phyloP scores from a whole-genome alignment of 192 early-diverging fungal species.

The Mycoemilia scoparia region DNA sequence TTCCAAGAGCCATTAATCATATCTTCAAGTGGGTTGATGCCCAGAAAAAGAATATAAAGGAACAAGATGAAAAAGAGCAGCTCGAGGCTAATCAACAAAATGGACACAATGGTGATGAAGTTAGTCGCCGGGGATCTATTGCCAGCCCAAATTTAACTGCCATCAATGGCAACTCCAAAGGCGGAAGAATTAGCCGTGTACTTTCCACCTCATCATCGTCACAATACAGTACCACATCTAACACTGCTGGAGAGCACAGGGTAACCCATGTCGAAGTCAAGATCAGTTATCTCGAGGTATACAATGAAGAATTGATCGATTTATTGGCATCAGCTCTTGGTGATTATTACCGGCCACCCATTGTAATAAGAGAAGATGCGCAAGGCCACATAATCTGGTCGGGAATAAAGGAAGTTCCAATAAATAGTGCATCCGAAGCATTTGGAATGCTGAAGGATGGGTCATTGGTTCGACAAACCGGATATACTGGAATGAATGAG shows the following conservation, averaged over 20 bases:
- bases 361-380: constrained; percentile 68
- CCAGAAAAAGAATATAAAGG: no score
- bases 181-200: no score
- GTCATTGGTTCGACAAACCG: constrained; percentile 63
- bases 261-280: constrained; percentile 2
- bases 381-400: constrained; percentile 75
- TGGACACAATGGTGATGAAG: no score
- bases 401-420: constrained; percentile 61
- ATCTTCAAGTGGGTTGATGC: constrained; percentile 32
- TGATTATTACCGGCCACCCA: constrained; percentile 33
- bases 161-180: no score
- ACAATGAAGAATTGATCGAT: constrained; percentile 94
- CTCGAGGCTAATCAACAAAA: no score
- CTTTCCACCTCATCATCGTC: no score
- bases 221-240: no score
- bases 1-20: constrained; percentile 49
- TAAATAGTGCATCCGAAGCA: constrained; percentile 50
- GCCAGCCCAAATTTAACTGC: no score
- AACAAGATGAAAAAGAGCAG: no score
- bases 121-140: no score
- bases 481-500: constrained; percentile 96
- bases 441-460: constrained; percentile 49
- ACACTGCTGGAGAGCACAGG: neutral
- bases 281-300: constrained; percentile 88
- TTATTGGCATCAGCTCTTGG: constrained; percentile 48